Conservation (phyloP, 495 filamentous ascomycete species). For the Tuber melanosporum region DNA sequence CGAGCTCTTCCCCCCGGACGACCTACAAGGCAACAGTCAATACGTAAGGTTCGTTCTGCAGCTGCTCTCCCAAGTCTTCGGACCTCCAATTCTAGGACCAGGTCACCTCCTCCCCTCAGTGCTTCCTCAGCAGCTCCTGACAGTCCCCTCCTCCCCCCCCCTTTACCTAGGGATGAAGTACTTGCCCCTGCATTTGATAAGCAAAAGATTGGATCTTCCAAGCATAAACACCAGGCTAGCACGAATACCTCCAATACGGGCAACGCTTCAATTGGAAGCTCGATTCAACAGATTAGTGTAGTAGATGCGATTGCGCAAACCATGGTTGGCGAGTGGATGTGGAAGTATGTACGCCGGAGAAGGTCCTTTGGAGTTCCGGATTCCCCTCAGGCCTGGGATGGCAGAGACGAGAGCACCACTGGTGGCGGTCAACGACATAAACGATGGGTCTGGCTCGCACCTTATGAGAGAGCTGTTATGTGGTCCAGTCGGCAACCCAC, state of each 20-base stretch:
- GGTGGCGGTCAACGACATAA: constrained; percentile 66
- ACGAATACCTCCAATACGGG: constrained; percentile 51
- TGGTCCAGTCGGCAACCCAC: constrained; percentile 98
- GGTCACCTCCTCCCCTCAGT: constrained; percentile 61
- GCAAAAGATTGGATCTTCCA: constrained; percentile 44
- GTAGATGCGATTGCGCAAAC: constrained; percentile 98
- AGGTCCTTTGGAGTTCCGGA: constrained; percentile 87
- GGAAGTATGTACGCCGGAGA: constrained; percentile 88
- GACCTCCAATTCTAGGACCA: constrained; percentile 50
- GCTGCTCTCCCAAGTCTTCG: constrained; percentile 53
- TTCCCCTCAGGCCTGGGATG: constrained; percentile 50
- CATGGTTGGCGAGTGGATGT: constrained; percentile 99
- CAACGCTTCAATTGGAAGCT: constrained; percentile 54
- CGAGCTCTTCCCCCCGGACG: constrained; percentile 11
- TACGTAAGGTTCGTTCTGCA: constrained; percentile 80
- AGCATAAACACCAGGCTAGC: constrained; percentile 33
- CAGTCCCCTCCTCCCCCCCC: constrained; percentile 65
- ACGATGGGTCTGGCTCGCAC: constrained; percentile 96
- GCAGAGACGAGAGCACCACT: constrained; percentile 53
- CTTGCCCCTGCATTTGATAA: constrained; percentile 49
- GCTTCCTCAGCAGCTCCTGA: constrained; percentile 59
- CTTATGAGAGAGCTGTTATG: constrained; percentile 90
- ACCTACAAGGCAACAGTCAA: constrained; percentile 45
- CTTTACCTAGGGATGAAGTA: constrained; percentile 63
- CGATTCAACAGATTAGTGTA: constrained; percentile 66